Evolutionary conservation across 2,329 filamentous ascomycete genomes (phyloP).

Genomic region (Chaetomiaceae sp.): DNA sequence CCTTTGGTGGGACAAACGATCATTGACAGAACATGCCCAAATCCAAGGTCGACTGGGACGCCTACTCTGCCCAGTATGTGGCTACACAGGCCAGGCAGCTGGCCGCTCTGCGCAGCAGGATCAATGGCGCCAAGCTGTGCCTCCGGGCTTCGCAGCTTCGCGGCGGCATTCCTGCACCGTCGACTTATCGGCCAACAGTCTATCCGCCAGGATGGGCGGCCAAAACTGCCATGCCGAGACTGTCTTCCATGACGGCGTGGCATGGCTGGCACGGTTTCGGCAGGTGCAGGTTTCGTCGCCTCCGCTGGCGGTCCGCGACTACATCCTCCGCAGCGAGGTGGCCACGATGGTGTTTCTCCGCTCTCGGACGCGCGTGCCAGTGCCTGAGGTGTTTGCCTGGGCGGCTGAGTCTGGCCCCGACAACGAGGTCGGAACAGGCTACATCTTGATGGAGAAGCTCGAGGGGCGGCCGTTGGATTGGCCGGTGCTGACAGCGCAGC

Average conservation of each 20-base stretch:
- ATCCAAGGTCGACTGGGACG: too few relatives aligned
- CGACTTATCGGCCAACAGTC: background rate
- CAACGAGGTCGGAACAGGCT: background rate
- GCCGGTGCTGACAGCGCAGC: background rate
- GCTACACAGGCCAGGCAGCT: too few relatives aligned
- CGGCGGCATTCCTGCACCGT: background rate
- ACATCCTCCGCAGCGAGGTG: background rate
- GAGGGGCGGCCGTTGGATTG: background rate
- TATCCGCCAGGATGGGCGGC: background rate
- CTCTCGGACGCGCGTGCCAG: background rate
- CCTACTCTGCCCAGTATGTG: too few relatives aligned
- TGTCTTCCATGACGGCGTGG: background rate
- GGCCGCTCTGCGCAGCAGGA: too few relatives aligned
- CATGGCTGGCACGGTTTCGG: background rate
- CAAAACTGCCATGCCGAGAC: background rate
- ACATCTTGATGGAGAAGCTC: background rate
- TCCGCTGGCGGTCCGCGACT: background rate
- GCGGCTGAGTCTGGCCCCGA: background rate
- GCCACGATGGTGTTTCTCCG: background rate
- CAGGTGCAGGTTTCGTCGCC: background rate
- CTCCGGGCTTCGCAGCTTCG: too few relatives aligned
- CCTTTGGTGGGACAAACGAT: too few relatives aligned
- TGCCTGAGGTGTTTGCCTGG: background rate
- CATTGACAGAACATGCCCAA: too few relatives aligned
- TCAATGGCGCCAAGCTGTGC: too few relatives aligned